Evolutionary conservation across 768 basidiomycete species (phyloP).

Genomic region (Phaeolepiota aurea): DNA sequence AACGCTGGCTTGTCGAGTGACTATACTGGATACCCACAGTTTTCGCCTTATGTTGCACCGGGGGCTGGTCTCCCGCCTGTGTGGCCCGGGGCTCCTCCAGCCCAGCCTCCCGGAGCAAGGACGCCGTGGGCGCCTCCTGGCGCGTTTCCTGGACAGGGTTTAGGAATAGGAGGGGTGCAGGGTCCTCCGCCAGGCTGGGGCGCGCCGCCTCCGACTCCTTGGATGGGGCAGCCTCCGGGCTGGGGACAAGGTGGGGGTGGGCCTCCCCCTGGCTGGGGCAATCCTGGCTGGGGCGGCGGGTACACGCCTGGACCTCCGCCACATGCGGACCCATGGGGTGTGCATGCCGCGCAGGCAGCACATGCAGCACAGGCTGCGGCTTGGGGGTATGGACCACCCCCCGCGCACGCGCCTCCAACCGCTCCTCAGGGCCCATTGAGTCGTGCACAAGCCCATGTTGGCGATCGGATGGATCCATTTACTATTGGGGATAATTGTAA

Average conservation of each 20-base stretch:
- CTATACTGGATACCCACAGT: slow-evolving; percentile 23
- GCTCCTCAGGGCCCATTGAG: slow-evolving; percentile 2
- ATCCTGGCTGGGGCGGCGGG: slow-evolving; percentile 1
- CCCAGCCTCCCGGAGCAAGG: slow-evolving; percentile 4
- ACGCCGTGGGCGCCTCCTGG: neutral
- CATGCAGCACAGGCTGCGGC: slow-evolving; percentile 1
- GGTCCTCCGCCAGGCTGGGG: slow-evolving; percentile 1
- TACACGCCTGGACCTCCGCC: neutral
- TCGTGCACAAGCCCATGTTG: slow-evolving; percentile 10
- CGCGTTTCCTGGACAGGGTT: neutral
- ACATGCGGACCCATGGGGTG: neutral
- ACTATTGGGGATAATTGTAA: slow-evolving; percentile 23
- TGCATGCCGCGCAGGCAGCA: slow-evolving; percentile 1
- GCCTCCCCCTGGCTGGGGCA: slow-evolving; percentile 4
- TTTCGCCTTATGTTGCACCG: slow-evolving; percentile 10
- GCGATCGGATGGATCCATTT: slow-evolving; percentile 20
- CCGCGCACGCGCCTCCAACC: slow-evolving; percentile 9
- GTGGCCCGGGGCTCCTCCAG: slow-evolving; percentile 10
- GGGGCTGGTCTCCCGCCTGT: slow-evolving; percentile 9
- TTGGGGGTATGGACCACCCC: slow-evolving; percentile 5
- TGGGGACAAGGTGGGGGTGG: neutral
- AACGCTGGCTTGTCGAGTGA: slow-evolving; percentile 17
- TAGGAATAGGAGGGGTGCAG: neutral
- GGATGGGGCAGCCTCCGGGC: neutral
- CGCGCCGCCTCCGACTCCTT: neutral